These are phyloP conservation scores for Colletotrichum sojae DNA, from an alignment of 2,329 filamentous ascomycete species.

Conservation along the genomic window DNA sequence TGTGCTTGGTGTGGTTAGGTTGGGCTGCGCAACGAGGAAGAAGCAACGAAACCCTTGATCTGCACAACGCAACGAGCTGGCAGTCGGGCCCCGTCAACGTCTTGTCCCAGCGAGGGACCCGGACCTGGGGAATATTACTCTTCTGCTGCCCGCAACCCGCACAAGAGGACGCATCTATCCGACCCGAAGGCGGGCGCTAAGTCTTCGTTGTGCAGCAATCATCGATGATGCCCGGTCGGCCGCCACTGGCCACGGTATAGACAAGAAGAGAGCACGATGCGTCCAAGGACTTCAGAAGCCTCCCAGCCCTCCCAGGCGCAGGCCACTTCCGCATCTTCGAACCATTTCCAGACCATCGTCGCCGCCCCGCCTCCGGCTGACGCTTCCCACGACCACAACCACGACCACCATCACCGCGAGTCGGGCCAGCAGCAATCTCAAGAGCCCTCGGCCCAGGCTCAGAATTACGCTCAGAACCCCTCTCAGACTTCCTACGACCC, in stretches of 20 bases:
- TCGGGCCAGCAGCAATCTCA: constrained; percentile 21
- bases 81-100: constrained; percentile 7
- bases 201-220: constrained; percentile 7
- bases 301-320: constrained; percentile 37
- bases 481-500: constrained; percentile 19
- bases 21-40: constrained; percentile 12
- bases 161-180: constrained; percentile 17
- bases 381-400: constrained; percentile 15
- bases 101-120: constrained; percentile 11
- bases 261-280: constrained; percentile 33
- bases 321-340: constrained; percentile 28
- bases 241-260: constrained; percentile 30
- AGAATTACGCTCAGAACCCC: constrained; percentile 3
- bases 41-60: constrained; percentile 14
- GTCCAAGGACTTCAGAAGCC: constrained; percentile 34
- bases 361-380: constrained; percentile 30
- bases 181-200: constrained; percentile 14
- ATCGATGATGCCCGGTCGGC: constrained; percentile 33
- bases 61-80: constrained; percentile 10
- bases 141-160: constrained; percentile 5
- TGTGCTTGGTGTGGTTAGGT: constrained; percentile 15
- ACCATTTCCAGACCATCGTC: constrained; percentile 28
- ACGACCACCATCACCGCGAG: constrained; percentile 29
- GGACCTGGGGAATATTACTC: not conserved
- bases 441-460: constrained; percentile 9